Base-by-base conservation (phyloP, 2,329 filamentous ascomycete genomes). In the Fusarium abutilonis region DNA sequence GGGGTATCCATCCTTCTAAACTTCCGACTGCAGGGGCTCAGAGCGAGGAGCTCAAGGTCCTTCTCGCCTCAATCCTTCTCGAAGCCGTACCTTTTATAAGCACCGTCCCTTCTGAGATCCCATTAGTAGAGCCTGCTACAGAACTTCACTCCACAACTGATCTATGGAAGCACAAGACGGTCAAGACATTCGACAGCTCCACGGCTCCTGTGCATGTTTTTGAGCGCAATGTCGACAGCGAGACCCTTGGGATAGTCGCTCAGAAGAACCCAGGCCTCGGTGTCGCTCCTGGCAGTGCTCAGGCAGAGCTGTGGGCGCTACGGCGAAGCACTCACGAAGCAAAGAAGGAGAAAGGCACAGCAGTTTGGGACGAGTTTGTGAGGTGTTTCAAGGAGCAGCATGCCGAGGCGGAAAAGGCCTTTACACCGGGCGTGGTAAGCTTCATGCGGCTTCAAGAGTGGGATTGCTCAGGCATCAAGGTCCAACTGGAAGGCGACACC, bases 301-400 rank as follows among this genome's bases (percentile, higher is more conserved):
- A 62, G 21, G 47, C 71, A 2, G 88, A 90, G 74, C 82, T 79
- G 15, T 92, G 89, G 89, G 83, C 82, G 49, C 84, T 84, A 36
- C 82, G 90, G 52, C 81, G 81, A 40, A 89, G 86, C 71, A 75
- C 83, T 38, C 89, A 92, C 71, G 77, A 77, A 54, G 81, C 89
- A 68, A 76, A 73, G 6, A 75, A 78, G 15, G 76, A 74, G 35
- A 68, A 68, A 21, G 82, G 84, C 9, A 86, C 86, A 1, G 89
- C 87, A 9, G 78, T 71, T 41, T 91, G 87, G 83, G 77, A 76
- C 0, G 89, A 92, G 73, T 90, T 92, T 72, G 78, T 82, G 34
- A 73, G 73, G 31, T 81, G 79, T 62, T 82, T 92, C 72, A 84
- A 87, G 66, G 78, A 83, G 34, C 74, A 75, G 71, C 72, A 78